Conservation (phyloP, 139 green algal species). For the Tetradesmus lagerheimii region DNA sequence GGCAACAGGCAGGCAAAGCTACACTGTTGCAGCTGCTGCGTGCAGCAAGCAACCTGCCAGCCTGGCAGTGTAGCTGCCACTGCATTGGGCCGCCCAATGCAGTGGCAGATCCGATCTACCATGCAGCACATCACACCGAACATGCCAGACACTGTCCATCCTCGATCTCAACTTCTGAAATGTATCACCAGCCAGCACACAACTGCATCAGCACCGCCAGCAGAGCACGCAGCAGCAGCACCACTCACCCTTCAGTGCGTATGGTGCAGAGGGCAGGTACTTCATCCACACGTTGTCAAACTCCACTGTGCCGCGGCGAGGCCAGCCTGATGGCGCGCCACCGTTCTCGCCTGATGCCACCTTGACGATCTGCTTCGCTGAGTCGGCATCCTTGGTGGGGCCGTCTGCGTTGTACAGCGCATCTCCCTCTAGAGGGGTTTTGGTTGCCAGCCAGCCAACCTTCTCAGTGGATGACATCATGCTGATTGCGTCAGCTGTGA, state of each 20-base stretch:
- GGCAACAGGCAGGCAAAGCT: too few species aligned
- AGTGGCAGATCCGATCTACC: too few species aligned
- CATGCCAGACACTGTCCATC: not conserved
- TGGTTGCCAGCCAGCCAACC: conserved; percentile 65
- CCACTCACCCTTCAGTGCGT: conserved; percentile 48
- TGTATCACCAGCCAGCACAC: not conserved
- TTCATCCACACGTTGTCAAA: conserved; percentile 60
- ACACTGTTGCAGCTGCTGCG: too few species aligned
- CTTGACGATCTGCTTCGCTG: conserved; percentile 17
- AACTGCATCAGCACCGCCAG: not conserved
- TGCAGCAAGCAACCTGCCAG: too few species aligned
- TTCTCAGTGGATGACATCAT: conserved; percentile 62
- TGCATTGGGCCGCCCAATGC: too few species aligned
- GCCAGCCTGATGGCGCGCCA: conserved; percentile 54
- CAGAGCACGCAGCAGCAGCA: not conserved
- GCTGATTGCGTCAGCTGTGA: conserved; percentile 55
- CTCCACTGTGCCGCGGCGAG: conserved; percentile 52
- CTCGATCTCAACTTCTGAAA: too few species aligned
- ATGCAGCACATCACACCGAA: too few species aligned
- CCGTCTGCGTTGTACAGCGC: conserved; percentile 17
- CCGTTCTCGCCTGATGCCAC: not conserved
- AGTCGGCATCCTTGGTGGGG: conserved; percentile 1
- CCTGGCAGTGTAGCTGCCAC: too few species aligned
- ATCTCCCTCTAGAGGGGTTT: conserved; percentile 55
- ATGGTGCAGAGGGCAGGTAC: conserved; percentile 49